phyloP scores from a whole-genome alignment of 2,329 filamentous ascomycete species.

The Paradendryphiella salina region DNA sequence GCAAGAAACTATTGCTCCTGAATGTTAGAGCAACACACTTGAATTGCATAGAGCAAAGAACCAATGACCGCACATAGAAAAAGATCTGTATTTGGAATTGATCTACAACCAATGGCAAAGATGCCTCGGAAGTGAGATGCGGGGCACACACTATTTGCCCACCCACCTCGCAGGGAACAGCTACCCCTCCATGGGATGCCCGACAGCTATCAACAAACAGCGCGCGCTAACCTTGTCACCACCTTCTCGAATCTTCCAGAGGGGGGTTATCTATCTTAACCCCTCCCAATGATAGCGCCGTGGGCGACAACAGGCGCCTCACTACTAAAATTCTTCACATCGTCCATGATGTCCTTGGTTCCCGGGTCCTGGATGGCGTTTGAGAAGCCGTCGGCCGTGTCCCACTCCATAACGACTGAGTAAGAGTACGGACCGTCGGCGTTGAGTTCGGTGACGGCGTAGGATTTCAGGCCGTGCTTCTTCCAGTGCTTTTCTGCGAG shows the following conservation, averaged over 20 bases:
- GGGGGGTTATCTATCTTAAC: no score
- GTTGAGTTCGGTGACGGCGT: slow-evolving; percentile 25
- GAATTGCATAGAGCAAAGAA: no score
- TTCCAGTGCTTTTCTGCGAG: slow-evolving; percentile 49
- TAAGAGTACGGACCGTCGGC: slow-evolving; percentile 30
- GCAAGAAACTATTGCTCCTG: no score
- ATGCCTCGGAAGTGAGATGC: slow-evolving; percentile 6
- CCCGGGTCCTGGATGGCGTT: slow-evolving; percentile 23
- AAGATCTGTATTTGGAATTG: no score
- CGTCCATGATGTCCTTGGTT: slow-evolving; percentile 44
- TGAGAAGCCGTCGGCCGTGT: slow-evolving; percentile 28
- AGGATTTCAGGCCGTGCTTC: slow-evolving; percentile 46
- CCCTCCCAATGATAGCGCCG: slow-evolving; percentile 24
- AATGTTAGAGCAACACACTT: no score
- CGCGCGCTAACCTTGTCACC: no score
- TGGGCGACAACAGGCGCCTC: slow-evolving; percentile 39
- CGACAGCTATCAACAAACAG: neutral
- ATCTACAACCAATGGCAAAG: neutral
- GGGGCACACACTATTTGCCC: neutral
- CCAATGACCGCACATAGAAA: no score
- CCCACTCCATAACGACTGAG: slow-evolving; percentile 26
- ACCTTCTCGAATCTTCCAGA: no score
- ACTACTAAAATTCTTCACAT: slow-evolving; percentile 44
- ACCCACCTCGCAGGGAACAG: neutral
- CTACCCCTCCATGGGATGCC: slow-evolving; percentile 8